These are phyloP conservation scores for Lentinula lateritia DNA, from an alignment of 768 basidiomycete genomes.

Conservation along the genomic window DNA sequence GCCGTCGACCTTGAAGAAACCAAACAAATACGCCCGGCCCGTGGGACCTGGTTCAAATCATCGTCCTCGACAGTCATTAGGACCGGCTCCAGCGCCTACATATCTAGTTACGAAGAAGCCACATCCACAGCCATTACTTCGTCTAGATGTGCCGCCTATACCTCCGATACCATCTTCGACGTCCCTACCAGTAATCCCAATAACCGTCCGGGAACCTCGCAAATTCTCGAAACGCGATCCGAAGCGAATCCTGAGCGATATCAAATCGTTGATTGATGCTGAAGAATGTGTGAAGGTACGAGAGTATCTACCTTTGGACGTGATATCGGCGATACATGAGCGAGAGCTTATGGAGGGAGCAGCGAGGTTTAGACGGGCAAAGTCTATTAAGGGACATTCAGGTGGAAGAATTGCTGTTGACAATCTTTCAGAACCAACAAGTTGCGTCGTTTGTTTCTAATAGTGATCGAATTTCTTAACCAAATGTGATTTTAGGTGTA, in stretches of 20 bases:
- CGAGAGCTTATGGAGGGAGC: conserved; percentile 20
- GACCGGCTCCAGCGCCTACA: neutral
- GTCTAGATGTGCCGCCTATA: neutral
- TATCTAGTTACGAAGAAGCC: neutral
- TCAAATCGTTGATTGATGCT: neutral
- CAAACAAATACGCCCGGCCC: neutral
- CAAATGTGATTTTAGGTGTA: conserved; percentile 17
- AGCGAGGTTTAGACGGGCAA: conserved; percentile 6
- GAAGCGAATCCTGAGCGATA: neutral
- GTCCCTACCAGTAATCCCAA: neutral
- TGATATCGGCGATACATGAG: conserved; percentile 19
- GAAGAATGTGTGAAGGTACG: neutral
- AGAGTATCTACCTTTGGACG: conserved; percentile 15
- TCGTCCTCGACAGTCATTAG: neutral
- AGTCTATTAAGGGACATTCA: neutral
- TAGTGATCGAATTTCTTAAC: neutral
- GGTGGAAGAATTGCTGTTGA: conserved; percentile 8
- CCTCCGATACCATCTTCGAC: neutral
- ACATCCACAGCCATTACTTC: neutral
- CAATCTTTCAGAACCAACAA: conserved; percentile 6
- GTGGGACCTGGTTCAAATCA: neutral
- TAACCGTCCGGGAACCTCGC: neutral
- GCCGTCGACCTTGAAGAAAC: neutral
- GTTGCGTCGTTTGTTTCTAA: conserved; percentile 5
- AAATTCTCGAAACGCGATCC: conserved; percentile 5